Percentiles rank a stretch among this genome's conserved stretches.
Evolutionary conservation across 192 early-diverging fungal genomes (phyloP).

Genomic region (Backusella circina): DNA sequence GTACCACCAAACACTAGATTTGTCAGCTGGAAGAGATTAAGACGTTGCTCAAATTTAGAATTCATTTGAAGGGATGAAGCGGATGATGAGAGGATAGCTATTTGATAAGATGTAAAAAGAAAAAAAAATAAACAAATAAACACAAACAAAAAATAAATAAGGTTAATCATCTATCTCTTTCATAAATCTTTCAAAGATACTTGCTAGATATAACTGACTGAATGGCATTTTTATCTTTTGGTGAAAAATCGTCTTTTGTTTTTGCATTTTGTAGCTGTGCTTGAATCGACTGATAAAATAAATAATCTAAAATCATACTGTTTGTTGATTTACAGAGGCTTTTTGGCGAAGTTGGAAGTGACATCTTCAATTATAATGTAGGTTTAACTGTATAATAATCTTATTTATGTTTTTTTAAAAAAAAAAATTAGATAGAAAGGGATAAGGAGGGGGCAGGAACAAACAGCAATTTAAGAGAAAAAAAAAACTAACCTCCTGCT

Average conservation of each 20-base stretch:
- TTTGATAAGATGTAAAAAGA: conserved; percentile 24
- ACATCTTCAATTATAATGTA: neutral
- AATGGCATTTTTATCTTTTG: conserved; percentile 47
- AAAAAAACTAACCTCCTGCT: neutral
- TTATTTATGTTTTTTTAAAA: neutral
- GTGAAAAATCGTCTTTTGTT: conserved; percentile 4
- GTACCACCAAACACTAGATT: conserved; percentile 49
- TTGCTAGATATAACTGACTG: conserved; percentile 49
- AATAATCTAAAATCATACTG: conserved; percentile 51
- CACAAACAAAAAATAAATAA: neutral
- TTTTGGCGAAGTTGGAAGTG: neutral
- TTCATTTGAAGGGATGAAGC: conserved; percentile 28
- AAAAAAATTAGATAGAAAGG: neutral
- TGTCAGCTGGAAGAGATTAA: conserved; percentile 52
- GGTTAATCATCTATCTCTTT: neutral
- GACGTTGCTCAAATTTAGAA: conserved; percentile 45
- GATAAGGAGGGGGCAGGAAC: neutral
- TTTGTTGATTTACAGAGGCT: conserved; percentile 31
- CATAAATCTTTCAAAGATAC: neutral
- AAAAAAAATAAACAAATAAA: neutral
- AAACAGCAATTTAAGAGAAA: neutral
- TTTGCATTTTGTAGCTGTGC: conserved; percentile 49
- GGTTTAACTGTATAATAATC: neutral
- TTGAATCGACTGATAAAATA: conserved; percentile 50
- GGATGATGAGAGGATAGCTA: conserved; percentile 12